A percentile compares a stretch with the other conserved stretches of the same genome.
These are phyloP conservation scores for Peziza echinospora DNA, from an alignment of 495 filamentous ascomycete genomes.

Conservation along the genomic window DNA sequence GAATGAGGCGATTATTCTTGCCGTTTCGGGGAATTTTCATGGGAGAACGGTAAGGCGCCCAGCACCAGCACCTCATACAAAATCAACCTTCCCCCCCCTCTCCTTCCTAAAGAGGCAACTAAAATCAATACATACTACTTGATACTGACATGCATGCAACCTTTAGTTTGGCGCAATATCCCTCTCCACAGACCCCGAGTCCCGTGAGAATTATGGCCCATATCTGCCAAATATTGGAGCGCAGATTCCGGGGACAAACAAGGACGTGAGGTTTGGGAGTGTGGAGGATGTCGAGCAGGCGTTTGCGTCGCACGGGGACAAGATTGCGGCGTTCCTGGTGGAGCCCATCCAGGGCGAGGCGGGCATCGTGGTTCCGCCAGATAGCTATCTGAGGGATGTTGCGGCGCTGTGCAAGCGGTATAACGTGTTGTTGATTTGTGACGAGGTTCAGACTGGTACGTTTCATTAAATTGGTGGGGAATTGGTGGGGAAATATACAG, in stretches of 20 bases:
- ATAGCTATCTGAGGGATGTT: constrained; percentile 66
- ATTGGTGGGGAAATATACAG: background rate
- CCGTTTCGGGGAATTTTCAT: constrained; percentile 84
- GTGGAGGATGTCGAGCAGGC: constrained; percentile 59
- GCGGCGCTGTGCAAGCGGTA: constrained; percentile 75
- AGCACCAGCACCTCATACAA: constrained; percentile 31
- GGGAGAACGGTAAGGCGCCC: constrained; percentile 42
- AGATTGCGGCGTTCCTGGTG: constrained; percentile 82
- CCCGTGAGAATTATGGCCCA: constrained; percentile 88
- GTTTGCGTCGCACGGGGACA: constrained; percentile 55
- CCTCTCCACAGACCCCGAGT: constrained; percentile 85
- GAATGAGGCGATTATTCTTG: constrained; percentile 66
- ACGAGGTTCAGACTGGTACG: constrained; percentile 99
- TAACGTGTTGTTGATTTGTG: constrained; percentile 86
- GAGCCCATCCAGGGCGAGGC: constrained; percentile 98
- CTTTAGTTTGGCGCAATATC: constrained; percentile 63
- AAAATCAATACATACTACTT: background rate
- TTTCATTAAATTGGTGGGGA: no score
- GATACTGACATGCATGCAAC: constrained; percentile 26
- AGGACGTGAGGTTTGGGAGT: constrained; percentile 66
- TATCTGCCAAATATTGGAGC: constrained; percentile 78
- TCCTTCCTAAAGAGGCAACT: background rate
- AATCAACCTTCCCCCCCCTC: background rate
- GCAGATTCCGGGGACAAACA: constrained; percentile 50
- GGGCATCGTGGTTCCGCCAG: constrained; percentile 85